A percentile compares a stretch with the other conserved stretches of the same genome.
Evolutionary conservation across 495 filamentous ascomycete genomes (phyloP).

Genomic region (Aspergillus carlsbadensis): DNA sequence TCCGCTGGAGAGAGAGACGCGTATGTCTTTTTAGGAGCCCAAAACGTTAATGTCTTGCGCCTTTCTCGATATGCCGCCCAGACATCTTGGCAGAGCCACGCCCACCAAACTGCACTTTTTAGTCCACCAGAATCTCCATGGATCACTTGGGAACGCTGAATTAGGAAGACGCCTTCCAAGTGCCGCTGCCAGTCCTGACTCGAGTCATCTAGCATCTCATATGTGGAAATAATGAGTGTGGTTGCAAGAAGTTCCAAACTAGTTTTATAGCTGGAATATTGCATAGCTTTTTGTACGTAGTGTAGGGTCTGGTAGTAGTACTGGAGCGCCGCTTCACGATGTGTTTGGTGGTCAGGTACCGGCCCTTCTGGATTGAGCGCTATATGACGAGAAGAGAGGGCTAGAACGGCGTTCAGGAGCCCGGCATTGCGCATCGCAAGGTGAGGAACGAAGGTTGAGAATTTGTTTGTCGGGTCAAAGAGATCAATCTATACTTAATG

Average conservation of each 20-base stretch:
- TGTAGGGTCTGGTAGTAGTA: constrained; percentile 5
- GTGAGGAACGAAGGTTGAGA: neutral
- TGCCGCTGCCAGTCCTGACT: constrained; percentile 6
- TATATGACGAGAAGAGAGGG: neutral
- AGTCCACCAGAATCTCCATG: neutral
- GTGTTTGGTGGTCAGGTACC: neutral
- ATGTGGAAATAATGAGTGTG: constrained; percentile 1
- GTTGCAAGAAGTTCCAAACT: constrained; percentile 6
- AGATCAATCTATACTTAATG: neutral
- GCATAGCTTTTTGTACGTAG: constrained; percentile 6
- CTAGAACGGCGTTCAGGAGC: neutral
- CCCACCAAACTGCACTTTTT: constrained; percentile 1
- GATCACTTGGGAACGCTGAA: constrained; percentile 1
- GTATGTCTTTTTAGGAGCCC: constrained; percentile 1
- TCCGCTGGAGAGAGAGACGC: neutral
- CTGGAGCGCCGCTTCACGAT: neutral
- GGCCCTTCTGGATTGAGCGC: neutral
- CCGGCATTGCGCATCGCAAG: constrained; percentile 5
- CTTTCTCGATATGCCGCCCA: constrained; percentile 1
- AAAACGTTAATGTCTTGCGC: constrained; percentile 6
- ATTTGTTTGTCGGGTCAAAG: constrained; percentile 1
- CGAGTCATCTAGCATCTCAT: constrained; percentile 3
- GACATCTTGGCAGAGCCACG: constrained; percentile 6
- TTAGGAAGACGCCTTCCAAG: constrained; percentile 2
- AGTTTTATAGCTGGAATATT: constrained; percentile 1